phyloP scores from a whole-genome alignment of 202 grass and related monocot genomes.

The Digitaria exilis region DNA sequence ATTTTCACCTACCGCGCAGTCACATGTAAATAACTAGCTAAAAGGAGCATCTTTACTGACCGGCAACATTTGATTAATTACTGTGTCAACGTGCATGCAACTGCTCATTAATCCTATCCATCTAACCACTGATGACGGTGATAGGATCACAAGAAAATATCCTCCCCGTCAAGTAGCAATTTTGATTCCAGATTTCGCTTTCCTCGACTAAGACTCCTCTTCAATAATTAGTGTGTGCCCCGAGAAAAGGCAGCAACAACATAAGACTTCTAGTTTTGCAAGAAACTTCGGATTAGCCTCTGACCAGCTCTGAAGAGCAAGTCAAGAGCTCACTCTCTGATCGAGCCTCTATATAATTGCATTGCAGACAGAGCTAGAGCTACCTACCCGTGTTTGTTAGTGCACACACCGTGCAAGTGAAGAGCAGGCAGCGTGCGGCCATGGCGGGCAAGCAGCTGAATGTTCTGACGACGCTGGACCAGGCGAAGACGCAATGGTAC shows the following conservation, averaged over 20 bases:
- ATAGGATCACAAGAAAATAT: not conserved
- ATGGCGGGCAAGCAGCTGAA: constrained; percentile 41
- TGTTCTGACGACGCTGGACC: constrained; percentile 54
- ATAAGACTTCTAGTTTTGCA: not conserved
- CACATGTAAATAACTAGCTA: not conserved
- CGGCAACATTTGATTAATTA: constrained; percentile 17
- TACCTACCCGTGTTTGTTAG: not conserved
- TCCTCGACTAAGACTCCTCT: not conserved
- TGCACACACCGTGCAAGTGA: not conserved
- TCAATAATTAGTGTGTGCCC: not conserved
- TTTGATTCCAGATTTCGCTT: not conserved
- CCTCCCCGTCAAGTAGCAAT: not conserved
- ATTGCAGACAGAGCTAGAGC: not conserved
- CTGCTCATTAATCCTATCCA: constrained; percentile 31
- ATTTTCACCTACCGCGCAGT: not conserved
- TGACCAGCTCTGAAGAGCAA: not conserved
- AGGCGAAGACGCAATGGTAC: constrained; percentile 75
- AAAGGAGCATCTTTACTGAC: not conserved
- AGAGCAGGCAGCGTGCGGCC: not conserved
- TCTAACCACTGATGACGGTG: not conserved
- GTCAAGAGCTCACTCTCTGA: not conserved
- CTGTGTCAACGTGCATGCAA: not conserved
- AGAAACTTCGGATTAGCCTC: not conserved
- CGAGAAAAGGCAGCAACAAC: not conserved
- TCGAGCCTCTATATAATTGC: constrained; percentile 9